Evolutionary conservation across 352 stramenopile species (phyloP), one percentile per base, ranked within the genome.

Genomic region (Blastocystis hominis): DNA sequence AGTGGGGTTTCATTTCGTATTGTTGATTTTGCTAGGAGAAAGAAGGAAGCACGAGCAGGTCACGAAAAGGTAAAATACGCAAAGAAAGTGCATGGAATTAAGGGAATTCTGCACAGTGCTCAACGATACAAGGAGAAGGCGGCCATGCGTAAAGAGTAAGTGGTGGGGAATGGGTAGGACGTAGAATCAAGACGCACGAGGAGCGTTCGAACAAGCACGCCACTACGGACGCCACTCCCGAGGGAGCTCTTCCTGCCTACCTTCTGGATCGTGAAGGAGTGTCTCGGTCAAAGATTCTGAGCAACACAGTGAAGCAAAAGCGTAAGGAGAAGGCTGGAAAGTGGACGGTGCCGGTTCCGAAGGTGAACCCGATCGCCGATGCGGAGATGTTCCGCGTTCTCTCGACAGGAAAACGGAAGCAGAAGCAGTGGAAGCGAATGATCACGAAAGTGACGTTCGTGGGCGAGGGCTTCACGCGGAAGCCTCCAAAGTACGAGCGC

Each of bases 351-450:
- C 97, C 97, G 24, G 97, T 99, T 89, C 97, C 97, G 46, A 99
- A 98, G 92, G 94, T 97, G 36, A 95, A 94, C 91, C 96, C 97
- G 3, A 97, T 99, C 88, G 96, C 97, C n/a, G 97, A 99, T 92
- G 96, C 98, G 90, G 97, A 99, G 91, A 98, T 99, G 96, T 99
- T 99, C 91, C 98, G 98, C 91, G 94, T 98, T 47, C 91, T 99
- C 88, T 93, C 94, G 40, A 98, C 95, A 20, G 97, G 96, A 62
- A 98, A 97, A 89, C 95, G 96, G 42, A 95, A 96, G 89, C 66
- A 95, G 75, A 97, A 96, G 89, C 90, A 92, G 17, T 97, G 94
- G 94, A 97, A 97, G 89, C 89, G 94, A 44, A 93, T 96, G 89
- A 93, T 97, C 17, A 97, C 93, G 34, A 96, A 97, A 89, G 93